Evolutionary conservation across 2,329 filamentous ascomycete species (phyloP).

Genomic region (Purpureocillium takamizusanense): DNA sequence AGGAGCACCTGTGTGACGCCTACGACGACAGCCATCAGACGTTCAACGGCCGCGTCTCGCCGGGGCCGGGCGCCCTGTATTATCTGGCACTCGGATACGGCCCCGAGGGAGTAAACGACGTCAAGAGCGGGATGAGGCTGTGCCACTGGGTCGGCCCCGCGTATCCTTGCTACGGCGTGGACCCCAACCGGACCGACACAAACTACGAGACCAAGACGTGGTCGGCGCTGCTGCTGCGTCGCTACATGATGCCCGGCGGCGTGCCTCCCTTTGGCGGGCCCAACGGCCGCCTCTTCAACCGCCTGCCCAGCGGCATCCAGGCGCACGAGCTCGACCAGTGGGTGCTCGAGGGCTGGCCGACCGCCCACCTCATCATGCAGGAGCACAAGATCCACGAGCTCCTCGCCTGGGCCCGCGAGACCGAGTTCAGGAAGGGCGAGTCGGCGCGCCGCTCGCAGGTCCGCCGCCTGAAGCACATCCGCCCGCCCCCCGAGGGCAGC

Average conservation of each 20-base stretch:
- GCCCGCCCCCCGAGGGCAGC: not conserved
- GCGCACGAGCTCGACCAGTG: not conserved
- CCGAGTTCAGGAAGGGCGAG: not conserved
- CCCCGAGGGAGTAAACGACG: constrained; percentile 15
- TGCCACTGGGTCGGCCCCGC: constrained; percentile 17
- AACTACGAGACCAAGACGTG: constrained; percentile 1
- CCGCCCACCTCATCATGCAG: no score
- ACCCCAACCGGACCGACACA: not conserved
- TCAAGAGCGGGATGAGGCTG: constrained; percentile 12
- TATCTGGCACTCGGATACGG: constrained; percentile 23
- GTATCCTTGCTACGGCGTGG: constrained; percentile 7
- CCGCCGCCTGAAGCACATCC: no score
- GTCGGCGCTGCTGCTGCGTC: constrained; percentile 2
- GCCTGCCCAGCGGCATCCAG: constrained; percentile 1
- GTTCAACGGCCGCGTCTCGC: constrained; percentile 7
- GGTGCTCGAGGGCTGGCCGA: no score
- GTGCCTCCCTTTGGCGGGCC: constrained; percentile 3
- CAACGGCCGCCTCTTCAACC: not conserved
- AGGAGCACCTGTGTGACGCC: constrained; percentile 6
- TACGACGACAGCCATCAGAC: constrained; percentile 5
- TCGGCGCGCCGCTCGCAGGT: no score
- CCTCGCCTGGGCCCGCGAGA: not conserved
- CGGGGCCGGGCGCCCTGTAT: constrained; percentile 19
- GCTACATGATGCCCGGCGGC: not conserved
- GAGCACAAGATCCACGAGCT: no score